Percentiles rank a stretch among this genome's conserved stretches.
Evolutionary conservation across 1,139 yeast genomes (phyloP).

Genomic region (Saccharomyces hybrid): DNA sequence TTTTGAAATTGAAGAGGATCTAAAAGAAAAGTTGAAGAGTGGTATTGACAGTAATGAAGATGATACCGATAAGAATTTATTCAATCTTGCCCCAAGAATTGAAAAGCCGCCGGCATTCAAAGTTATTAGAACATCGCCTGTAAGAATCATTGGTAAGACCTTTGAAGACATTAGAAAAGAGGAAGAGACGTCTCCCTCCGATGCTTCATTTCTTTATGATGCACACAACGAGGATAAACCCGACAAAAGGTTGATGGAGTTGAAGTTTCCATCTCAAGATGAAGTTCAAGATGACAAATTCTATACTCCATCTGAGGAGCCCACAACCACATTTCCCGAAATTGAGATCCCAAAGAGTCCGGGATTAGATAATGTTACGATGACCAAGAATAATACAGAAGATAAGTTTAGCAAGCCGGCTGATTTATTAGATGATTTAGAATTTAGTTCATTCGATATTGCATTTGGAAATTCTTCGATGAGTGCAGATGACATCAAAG

Average conservation of each 20-base stretch:
- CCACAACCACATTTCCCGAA: slow-evolving; percentile 4
- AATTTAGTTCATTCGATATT: slow-evolving; percentile 30
- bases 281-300: slow-evolving; percentile 10
- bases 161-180: not conserved
- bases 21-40: not conserved
- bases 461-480: slow-evolving; percentile 21
- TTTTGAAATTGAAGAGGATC: not conserved
- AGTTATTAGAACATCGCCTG: slow-evolving; percentile 12
- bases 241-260: slow-evolving; percentile 15
- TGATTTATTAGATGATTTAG: slow-evolving; percentile 24
- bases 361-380: not conserved
- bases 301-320: slow-evolving; percentile 9
- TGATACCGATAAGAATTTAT: not conserved
- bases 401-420: not conserved
- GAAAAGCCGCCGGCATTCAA: slow-evolving; percentile 4
- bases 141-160: slow-evolving; percentile 3
- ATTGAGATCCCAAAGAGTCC: not conserved
- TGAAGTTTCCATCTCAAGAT: slow-evolving; percentile 18
- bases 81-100: not conserved
- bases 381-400: not conserved
- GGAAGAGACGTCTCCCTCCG: slow-evolving; percentile 8
- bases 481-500: slow-evolving; percentile 2
- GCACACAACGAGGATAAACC: slow-evolving; percentile 7
- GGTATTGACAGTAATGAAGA: not conserved
- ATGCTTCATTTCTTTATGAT: slow-evolving; percentile 17